Evolutionary conservation across 2,329 filamentous ascomycete genomes (phyloP).

Genomic region (Cytospora mali): DNA sequence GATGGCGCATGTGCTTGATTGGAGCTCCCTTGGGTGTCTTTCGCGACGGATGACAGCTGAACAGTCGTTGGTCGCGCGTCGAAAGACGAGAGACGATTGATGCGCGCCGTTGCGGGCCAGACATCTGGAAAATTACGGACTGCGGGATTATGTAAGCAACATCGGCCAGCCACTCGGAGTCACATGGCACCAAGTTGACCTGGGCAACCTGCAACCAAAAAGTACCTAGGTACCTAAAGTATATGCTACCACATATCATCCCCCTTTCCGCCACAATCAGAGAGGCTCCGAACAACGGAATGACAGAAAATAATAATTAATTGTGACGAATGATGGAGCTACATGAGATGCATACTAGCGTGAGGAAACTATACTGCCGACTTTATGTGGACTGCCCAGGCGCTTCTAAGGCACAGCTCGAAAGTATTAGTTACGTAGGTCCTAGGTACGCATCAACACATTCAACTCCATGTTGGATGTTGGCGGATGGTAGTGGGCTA

Average conservation of each 20-base stretch:
- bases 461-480: background rate
- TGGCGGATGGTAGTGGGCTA: background rate
- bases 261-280: no score
- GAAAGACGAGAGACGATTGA: background rate
- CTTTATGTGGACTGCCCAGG: no score
- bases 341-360: no score
- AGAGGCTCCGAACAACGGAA: no score
- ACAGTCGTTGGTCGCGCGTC: slow-evolving; percentile 16
- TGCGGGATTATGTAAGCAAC: slow-evolving; percentile 21
- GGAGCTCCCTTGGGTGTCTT: slow-evolving; percentile 9
- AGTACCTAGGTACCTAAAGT: no score
- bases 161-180: slow-evolving; percentile 5
- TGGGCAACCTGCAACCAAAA: background rate
- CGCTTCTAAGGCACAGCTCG: no score
- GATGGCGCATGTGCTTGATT: slow-evolving; percentile 24
- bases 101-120: background rate
- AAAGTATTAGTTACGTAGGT: no score
- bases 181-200: no score
- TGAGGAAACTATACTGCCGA: no score
- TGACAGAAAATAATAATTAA: no score
- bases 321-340: no score
- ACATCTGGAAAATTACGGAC: background rate
- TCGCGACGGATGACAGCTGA: slow-evolving; percentile 20
- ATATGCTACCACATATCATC: no score
- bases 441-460: background rate